Conservation (phyloP, 352 stramenopile genomes). For the Phytophthora podocarpi region DNA sequence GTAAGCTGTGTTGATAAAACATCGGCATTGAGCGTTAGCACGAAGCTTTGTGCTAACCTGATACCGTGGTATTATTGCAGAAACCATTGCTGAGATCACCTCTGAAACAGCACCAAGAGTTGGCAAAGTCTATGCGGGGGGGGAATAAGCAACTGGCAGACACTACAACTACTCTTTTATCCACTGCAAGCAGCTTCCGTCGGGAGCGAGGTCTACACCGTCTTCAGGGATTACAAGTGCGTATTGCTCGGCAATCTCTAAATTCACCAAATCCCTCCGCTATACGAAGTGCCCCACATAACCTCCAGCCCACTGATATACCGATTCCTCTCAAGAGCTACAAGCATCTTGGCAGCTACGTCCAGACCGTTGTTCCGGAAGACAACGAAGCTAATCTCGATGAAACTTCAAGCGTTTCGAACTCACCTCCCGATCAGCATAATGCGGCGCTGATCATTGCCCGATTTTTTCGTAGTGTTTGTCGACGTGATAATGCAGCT, state of each 20-base stretch:
- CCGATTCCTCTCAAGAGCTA: neutral
- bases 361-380: neutral
- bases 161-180: neutral
- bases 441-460: conserved; percentile 63
- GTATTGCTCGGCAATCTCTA: neutral
- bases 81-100: neutral
- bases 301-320: neutral
- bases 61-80: neutral
- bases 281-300: neutral
- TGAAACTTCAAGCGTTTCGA: neutral
- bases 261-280: neutral
- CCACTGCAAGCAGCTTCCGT: neutral
- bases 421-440: conserved; percentile 18
- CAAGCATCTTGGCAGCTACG: neutral
- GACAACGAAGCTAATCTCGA: neutral
- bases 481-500: conserved; percentile 29
- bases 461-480: conserved; percentile 52
- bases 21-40: neutral
- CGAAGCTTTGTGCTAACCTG: no score
- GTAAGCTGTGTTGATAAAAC: conserved; percentile 11
- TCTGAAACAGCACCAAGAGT: neutral
- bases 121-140: neutral
- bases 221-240: conserved; percentile 1
- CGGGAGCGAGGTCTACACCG: conserved; percentile 4
- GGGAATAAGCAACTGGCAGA: neutral